A percentile compares a stretch with the other conserved stretches of the same genome.
Evolutionary conservation across 2,329 filamentous ascomycete species (phyloP).

Genomic region (Verticillium dahliae): DNA sequence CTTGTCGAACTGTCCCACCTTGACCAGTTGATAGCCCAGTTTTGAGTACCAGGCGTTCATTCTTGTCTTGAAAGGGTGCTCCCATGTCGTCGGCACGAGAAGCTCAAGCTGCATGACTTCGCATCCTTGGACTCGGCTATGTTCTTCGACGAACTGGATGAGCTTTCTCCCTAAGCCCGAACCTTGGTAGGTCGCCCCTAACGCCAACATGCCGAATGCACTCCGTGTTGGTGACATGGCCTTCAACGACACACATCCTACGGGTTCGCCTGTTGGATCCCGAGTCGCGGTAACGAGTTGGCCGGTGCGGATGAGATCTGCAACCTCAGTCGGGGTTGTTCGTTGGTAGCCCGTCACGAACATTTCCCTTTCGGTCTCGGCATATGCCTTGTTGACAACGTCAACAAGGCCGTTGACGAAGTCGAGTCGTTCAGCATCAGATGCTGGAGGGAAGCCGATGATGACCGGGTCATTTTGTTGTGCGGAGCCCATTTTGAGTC

Average conservation of each 20-base stretch:
- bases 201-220: background rate
- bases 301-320: background rate
- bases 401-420: slow-evolving; percentile 11
- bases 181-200: background rate
- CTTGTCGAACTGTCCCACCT: background rate
- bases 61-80: background rate
- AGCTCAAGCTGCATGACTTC: background rate
- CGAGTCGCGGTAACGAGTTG: background rate
- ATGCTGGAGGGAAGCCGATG: slow-evolving; percentile 13
- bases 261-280: background rate
- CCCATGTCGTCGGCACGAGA: background rate
- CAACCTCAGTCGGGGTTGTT: slow-evolving; percentile 7
- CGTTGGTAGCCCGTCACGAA: slow-evolving; percentile 19
- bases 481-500: background rate
- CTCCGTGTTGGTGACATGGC: background rate
- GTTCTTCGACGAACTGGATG: background rate
- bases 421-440: slow-evolving; percentile 12
- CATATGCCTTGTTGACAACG: slow-evolving; percentile 20
- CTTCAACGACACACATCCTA: background rate
- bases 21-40: background rate
- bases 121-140: background rate
- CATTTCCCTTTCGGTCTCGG: slow-evolving; percentile 17
- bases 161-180: background rate
- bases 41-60: background rate
- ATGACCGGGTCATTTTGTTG: background rate